Conservation (phyloP, 768 basidiomycete species). For the Lactarius quietus region DNA sequence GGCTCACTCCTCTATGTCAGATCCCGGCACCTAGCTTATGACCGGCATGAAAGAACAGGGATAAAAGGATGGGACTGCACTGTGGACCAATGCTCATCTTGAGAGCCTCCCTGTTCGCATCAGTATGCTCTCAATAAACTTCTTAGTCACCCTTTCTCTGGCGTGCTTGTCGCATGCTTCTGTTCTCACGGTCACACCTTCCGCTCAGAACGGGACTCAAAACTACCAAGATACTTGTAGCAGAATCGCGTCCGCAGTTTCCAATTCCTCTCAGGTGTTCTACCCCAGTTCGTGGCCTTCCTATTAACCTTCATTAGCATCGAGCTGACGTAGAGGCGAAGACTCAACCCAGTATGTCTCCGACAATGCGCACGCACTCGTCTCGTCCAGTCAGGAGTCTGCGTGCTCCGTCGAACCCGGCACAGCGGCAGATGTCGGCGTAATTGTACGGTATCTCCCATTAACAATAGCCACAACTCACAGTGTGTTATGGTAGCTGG, state of each 20-base stretch:
- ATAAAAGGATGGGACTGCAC: neutral
- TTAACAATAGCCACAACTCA: neutral
- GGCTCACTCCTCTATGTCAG: neutral
- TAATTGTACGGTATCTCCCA: constrained; percentile 14
- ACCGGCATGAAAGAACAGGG: neutral
- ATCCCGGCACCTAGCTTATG: neutral
- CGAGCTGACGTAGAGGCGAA: neutral
- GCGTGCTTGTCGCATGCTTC: neutral
- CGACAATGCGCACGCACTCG: neutral
- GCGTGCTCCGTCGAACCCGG: constrained; percentile 27
- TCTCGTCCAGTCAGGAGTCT: neutral
- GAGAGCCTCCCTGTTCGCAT: neutral
- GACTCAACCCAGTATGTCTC: neutral
- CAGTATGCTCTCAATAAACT: neutral
- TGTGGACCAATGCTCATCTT: neutral
- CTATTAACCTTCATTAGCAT: neutral
- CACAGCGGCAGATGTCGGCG: constrained; percentile 21
- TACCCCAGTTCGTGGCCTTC: neutral
- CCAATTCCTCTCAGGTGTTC: neutral
- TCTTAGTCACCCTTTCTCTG: neutral
- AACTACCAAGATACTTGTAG: neutral
- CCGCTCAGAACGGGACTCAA: no score
- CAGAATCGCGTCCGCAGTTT: neutral
- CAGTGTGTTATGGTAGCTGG: neutral
- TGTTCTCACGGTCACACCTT: neutral